Percentiles rank a stretch among this genome's conserved stretches.
Conservation (phyloP, 2,329 filamentous ascomycete species). For the Tolypocladium capitatum region DNA sequence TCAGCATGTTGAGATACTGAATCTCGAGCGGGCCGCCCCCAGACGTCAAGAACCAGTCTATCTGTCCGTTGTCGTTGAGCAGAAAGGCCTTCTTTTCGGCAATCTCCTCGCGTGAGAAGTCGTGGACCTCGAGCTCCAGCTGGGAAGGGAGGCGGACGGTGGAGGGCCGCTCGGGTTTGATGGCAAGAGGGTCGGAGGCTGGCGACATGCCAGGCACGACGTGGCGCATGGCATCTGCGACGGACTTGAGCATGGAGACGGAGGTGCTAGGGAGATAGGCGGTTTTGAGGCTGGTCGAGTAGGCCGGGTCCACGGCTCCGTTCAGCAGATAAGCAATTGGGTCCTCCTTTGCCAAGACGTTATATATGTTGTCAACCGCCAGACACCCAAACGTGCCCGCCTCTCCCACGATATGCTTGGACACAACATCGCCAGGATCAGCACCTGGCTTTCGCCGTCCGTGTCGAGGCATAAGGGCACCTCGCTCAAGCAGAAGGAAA, state of each 20-base stretch:
- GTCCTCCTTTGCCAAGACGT: conserved; percentile 59
- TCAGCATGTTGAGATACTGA: conserved; percentile 94
- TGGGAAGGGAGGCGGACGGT: conserved; percentile 43
- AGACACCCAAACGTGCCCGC: conserved; percentile 76
- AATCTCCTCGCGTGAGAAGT: conserved; percentile 84
- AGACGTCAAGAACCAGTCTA: conserved; percentile 78
- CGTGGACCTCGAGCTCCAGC: conserved; percentile 88
- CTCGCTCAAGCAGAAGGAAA: conserved; percentile 75
- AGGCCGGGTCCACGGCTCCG: conserved; percentile 70
- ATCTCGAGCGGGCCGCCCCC: conserved; percentile 82
- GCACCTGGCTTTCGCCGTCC: conserved; percentile 65
- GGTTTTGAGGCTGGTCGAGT: conserved; percentile 61
- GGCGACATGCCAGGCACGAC: conserved; percentile 41
- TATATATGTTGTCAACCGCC: conserved; percentile 93
- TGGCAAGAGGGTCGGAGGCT: conserved; percentile 13
- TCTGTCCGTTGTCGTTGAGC: conserved; percentile 91
- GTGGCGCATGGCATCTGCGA: conserved; percentile 49
- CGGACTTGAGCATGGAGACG: conserved; percentile 49
- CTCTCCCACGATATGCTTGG: conserved; percentile 56
- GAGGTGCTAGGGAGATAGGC: conserved; percentile 67
- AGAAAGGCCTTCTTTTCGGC: conserved; percentile 79
- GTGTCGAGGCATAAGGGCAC: conserved; percentile 58
- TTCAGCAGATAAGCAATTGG: conserved; percentile 89
- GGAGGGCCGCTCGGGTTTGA: conserved; percentile 21
- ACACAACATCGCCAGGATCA: conserved; percentile 45